Conservation (phyloP, 176 grass and related monocot genomes). For the Typha latifolia region DNA sequence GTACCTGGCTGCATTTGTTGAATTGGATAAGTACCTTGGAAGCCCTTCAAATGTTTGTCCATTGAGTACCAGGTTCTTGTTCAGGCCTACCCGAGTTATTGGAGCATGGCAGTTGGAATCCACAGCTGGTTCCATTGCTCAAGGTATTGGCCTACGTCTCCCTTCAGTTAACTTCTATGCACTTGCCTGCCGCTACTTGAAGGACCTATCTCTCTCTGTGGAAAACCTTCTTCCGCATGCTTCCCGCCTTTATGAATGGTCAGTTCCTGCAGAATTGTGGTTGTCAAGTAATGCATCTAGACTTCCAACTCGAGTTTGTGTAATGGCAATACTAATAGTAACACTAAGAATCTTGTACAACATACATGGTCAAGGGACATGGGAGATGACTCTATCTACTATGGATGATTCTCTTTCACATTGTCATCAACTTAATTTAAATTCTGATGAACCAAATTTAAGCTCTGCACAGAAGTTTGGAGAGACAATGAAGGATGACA, state of each 20-base stretch:
- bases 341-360: constrained; percentile 57
- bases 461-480: constrained; percentile 29
- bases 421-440: neutral
- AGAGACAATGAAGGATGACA: constrained; percentile 15
- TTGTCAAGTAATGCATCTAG: constrained; percentile 49
- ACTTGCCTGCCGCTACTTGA: constrained; percentile 52
- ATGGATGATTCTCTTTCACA: neutral
- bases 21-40: constrained; percentile 59
- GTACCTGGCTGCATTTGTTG: constrained; percentile 49
- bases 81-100: constrained; percentile 54
- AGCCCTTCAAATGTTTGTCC: constrained; percentile 32
- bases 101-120: constrained; percentile 74
- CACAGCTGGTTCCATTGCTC: constrained; percentile 47
- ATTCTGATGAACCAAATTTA: constrained; percentile 17
- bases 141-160: constrained; percentile 46
- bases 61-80: constrained; percentile 50
- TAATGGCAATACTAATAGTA: constrained; percentile 74
- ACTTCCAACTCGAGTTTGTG: constrained; percentile 63
- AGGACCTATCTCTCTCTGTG: constrained; percentile 46
- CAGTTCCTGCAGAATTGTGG: constrained; percentile 66
- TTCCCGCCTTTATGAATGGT: constrained; percentile 67
- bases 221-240: constrained; percentile 54
- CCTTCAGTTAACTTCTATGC: constrained; percentile 83
- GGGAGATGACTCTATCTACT: constrained; percentile 57
- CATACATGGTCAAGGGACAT: constrained; percentile 68